Conservation (phyloP, 495 filamentous ascomycete species). For the Bacidia gigantensis region DNA sequence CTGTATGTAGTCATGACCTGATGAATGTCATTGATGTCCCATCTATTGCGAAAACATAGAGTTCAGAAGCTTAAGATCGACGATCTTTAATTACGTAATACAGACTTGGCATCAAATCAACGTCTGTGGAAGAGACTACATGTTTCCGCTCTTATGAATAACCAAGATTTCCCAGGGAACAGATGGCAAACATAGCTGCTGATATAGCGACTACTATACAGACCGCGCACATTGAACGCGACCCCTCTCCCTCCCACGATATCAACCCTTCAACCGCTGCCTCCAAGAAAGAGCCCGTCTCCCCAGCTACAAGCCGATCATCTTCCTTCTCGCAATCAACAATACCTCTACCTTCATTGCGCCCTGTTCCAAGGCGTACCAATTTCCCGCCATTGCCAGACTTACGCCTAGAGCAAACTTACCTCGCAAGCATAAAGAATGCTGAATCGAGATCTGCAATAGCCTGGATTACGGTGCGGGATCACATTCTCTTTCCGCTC, state of each 20-base stretch:
- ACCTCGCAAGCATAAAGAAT: conserved; percentile 66
- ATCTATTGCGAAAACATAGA: no score
- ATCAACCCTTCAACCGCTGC: conserved; percentile 66
- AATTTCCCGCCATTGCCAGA: conserved; percentile 79
- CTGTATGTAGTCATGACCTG: no score
- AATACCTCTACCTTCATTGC: conserved; percentile 39
- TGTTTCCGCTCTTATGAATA: background rate
- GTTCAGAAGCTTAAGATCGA: no score
- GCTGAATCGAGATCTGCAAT: conserved; percentile 67
- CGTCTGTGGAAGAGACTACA: background rate
- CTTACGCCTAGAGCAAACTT: conserved; percentile 93
- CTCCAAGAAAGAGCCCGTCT: conserved; percentile 34
- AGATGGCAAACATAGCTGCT: conserved; percentile 32
- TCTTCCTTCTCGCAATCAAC: conserved; percentile 24
- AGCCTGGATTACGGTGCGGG: conserved; percentile 68
- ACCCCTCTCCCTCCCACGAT: conserved; percentile 60
- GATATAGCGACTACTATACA: conserved; percentile 67
- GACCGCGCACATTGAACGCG: conserved; percentile 55
- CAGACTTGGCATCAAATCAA: background rate
- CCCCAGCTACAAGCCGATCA: conserved; percentile 1
- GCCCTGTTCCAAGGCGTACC: conserved; percentile 30
- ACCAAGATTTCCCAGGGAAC: background rate
- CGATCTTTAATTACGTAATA: no score
- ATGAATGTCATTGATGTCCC: no score
- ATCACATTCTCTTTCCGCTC: conserved; percentile 79